A percentile compares a stretch with the other conserved stretches of the same genome.
phyloP scores from a whole-genome alignment of 805 yeast genomes.

The Starmerella vitae region DNA sequence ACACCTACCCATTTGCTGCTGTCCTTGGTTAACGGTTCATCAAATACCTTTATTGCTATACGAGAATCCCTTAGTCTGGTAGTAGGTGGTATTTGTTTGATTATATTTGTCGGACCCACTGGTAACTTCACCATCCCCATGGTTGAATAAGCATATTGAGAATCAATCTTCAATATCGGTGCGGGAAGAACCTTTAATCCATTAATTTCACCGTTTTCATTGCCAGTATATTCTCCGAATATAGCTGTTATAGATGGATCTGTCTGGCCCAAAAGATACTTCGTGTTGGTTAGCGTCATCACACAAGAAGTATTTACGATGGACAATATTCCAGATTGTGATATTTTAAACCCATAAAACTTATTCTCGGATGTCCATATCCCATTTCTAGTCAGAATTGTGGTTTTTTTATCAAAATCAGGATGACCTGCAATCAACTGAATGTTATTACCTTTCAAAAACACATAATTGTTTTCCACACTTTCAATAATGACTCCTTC shows the following conservation, averaged over 20 bases:
- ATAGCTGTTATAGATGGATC: conserved; percentile 10
- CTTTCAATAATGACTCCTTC: conserved; percentile 6
- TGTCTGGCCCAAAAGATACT: conserved; percentile 2
- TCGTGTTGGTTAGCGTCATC: neutral
- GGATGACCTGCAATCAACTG: conserved; percentile 7
- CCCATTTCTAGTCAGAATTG: neutral
- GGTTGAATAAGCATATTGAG: neutral
- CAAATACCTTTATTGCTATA: too few species aligned
- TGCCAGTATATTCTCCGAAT: neutral
- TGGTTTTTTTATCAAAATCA: neutral
- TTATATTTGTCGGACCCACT: too few species aligned
- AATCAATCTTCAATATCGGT: conserved; percentile 8
- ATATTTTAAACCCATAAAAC: neutral
- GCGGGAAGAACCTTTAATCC: conserved; percentile 8
- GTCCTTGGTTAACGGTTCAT: neutral
- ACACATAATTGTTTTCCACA: neutral
- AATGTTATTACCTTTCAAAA: conserved; percentile 10
- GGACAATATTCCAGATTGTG: too few species aligned
- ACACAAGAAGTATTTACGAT: neutral
- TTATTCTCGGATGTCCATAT: neutral
- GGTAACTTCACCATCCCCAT: conserved; percentile 1
- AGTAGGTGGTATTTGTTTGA: too few species aligned
- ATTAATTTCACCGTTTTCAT: conserved; percentile 4
- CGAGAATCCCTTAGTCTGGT: too few species aligned
- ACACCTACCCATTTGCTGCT: conserved; percentile 1